These are phyloP conservation scores for Penicillium sp. DNA, from an alignment of 2,329 filamentous ascomycete genomes.

Conservation along the genomic window DNA sequence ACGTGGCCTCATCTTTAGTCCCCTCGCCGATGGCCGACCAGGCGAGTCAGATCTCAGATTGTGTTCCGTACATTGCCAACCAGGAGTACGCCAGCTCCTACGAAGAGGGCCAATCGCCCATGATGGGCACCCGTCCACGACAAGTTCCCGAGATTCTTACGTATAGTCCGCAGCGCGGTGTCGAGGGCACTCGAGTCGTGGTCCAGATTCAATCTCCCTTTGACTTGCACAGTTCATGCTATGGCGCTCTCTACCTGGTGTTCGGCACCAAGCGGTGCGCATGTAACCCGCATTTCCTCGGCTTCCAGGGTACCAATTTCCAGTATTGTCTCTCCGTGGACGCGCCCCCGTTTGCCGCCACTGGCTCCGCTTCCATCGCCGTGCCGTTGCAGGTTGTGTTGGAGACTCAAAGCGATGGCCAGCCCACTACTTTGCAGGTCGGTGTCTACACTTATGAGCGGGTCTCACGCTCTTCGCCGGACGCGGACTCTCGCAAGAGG, in stretches of 20 bases:
- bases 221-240: constrained; percentile 60
- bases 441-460: constrained; percentile 59
- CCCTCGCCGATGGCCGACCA: constrained; percentile 38
- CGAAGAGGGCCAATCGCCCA: constrained; percentile 60
- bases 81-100: constrained; percentile 43
- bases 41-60: constrained; percentile 37
- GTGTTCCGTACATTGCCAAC: constrained; percentile 35
- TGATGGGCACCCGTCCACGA: constrained; percentile 57
- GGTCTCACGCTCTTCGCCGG: constrained; percentile 33
- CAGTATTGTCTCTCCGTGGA: constrained; percentile 68
- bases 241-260: constrained; percentile 55
- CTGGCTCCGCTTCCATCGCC: constrained; percentile 49
- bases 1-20: constrained; percentile 35
- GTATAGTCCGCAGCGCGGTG: constrained; percentile 63
- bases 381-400: constrained; percentile 57
- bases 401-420: constrained; percentile 51
- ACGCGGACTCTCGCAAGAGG: constrained; percentile 49
- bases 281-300: constrained; percentile 58
- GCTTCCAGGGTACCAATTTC: constrained; percentile 53
- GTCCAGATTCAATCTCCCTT: constrained; percentile 70
- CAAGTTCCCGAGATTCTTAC: constrained; percentile 61
- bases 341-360: constrained; percentile 60
- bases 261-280: constrained; percentile 74
- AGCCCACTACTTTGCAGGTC: constrained; percentile 48
- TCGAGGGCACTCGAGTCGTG: constrained; percentile 62